Conservation (phyloP, 306 rosid species). For the Castanopsis chinensis region DNA sequence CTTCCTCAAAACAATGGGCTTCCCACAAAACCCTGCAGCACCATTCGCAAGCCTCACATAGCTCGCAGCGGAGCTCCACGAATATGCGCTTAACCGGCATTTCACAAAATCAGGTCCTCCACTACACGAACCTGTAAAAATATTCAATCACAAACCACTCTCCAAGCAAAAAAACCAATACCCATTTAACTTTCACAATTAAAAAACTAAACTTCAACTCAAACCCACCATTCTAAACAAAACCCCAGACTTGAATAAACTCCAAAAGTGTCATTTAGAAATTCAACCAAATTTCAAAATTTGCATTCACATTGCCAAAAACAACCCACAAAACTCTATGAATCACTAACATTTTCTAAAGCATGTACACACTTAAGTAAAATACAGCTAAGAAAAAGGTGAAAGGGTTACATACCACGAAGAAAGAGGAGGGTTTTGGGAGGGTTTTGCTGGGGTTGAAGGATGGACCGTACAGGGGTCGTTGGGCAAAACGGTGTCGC, state of each 20-base stretch:
- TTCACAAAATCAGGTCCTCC: constrained; percentile 32
- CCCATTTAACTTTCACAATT: background rate
- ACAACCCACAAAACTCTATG: background rate
- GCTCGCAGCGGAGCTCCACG: constrained; percentile 60
- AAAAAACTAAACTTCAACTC: background rate
- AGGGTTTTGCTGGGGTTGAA: constrained; percentile 47
- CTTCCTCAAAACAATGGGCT: constrained; percentile 23
- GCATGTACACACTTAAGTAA: background rate
- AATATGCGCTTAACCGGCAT: constrained; percentile 30
- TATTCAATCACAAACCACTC: background rate
- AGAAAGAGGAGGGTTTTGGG: constrained; percentile 34
- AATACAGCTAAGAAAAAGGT: background rate
- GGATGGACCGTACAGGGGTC: constrained; percentile 43
- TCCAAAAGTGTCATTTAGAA: background rate
- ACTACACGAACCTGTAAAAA: constrained; percentile 39
- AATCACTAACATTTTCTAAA: background rate
- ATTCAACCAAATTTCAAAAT: background rate
- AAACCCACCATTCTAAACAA: background rate
- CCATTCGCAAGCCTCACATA: constrained; percentile 36
- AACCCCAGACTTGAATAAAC: background rate
- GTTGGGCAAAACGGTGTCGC: constrained; percentile 63
- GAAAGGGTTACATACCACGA: constrained; percentile 31
- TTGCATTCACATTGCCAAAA: background rate
- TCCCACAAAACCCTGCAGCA: constrained; percentile 32
- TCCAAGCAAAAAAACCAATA: background rate